Conservation (phyloP, 129 eudicot species). For the Escallonia rubra region DNA sequence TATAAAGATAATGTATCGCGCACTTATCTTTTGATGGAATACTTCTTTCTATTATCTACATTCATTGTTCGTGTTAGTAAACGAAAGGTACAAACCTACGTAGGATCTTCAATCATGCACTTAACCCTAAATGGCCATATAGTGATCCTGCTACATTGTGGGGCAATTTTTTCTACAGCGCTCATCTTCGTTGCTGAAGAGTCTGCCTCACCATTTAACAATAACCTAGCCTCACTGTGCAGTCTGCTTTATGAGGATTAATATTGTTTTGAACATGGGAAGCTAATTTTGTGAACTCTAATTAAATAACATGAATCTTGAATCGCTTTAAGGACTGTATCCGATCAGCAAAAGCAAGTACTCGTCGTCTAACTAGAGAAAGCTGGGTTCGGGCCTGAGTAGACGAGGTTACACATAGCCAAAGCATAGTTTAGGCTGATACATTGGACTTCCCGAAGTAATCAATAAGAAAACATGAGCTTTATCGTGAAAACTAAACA, state of each 20-base stretch:
- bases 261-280: background rate
- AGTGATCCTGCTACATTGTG: no score
- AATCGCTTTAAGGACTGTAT: background rate
- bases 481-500: constrained; percentile 27
- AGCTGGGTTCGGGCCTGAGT: background rate
- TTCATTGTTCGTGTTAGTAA: no score
- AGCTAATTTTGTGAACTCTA: background rate
- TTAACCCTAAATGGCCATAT: no score
- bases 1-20: no score
- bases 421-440: constrained; percentile 19
- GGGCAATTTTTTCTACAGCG: background rate
- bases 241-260: background rate
- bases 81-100: no score
- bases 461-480: background rate
- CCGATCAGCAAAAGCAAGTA: background rate
- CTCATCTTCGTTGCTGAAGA: background rate
- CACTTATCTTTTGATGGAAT: no score
- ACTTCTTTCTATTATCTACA: no score
- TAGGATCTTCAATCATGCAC: no score
- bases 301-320: background rate
- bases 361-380: background rate
- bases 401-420: constrained; percentile 8
- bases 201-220: background rate
- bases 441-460: constrained; percentile 7
- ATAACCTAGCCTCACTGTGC: no score